These are phyloP conservation scores for Globisporangium paroecandrum DNA, from an alignment of 352 stramenopile genomes.

Conservation along the genomic window DNA sequence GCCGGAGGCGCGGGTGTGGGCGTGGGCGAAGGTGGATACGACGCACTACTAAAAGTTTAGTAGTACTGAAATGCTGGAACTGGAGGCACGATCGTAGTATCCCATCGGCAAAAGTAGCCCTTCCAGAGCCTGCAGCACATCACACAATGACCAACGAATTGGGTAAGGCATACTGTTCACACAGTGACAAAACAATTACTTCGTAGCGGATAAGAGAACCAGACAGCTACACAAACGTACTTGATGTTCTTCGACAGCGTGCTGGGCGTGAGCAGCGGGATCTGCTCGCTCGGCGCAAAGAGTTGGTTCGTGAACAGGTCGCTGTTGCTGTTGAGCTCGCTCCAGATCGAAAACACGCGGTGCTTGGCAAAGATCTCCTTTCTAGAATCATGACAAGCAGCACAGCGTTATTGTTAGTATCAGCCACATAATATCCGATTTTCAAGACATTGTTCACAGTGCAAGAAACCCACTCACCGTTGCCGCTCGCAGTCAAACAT, in stretches of 20 bases:
- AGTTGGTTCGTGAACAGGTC: constrained; percentile 69
- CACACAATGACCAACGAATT: background rate
- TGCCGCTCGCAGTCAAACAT: constrained; percentile 96
- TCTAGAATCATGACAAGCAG: constrained; percentile 21
- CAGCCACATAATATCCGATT: background rate
- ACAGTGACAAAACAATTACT: background rate
- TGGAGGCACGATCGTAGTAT: constrained; percentile 71
- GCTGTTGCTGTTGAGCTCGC: constrained; percentile 67
- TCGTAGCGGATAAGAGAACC: background rate
- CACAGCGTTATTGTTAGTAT: background rate
- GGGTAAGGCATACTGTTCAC: background rate
- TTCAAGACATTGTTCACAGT: background rate
- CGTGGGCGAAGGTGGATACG: background rate
- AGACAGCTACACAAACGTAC: constrained; percentile 28
- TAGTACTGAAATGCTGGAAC: constrained; percentile 72
- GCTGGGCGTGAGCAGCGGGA: constrained; percentile 52
- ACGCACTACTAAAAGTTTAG: constrained; percentile 22
- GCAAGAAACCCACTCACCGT: constrained; percentile 27
- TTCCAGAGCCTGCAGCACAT: constrained; percentile 65
- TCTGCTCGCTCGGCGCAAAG: constrained; percentile 46
- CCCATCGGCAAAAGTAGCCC: constrained; percentile 83
- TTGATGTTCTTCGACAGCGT: constrained; percentile 88
- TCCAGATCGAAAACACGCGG: constrained; percentile 77
- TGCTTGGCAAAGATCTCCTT: constrained; percentile 81
- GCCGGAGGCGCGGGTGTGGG: background rate